phyloP scores from a whole-genome alignment of 139 green algal genomes.

The Auxenochlorella pyrenoidosa region DNA sequence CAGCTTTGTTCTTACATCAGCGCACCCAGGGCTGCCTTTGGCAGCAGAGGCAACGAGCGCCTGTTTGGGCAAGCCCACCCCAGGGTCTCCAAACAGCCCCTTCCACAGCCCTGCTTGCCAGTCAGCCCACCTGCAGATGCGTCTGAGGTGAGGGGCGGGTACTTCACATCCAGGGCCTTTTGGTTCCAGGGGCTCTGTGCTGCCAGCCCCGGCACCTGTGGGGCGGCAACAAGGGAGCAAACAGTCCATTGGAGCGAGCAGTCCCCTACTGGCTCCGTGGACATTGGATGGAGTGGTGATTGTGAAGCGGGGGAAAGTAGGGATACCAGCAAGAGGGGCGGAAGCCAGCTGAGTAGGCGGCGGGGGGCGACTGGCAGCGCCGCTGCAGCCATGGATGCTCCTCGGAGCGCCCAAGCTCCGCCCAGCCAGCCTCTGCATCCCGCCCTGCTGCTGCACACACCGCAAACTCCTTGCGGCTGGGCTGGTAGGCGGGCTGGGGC shows the following conservation, averaged over 20 bases:
- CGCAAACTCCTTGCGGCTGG: background rate
- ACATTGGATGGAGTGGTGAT: too few relatives aligned
- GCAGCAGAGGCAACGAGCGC: too few relatives aligned
- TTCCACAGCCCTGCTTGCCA: background rate
- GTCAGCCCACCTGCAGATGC: conserved; percentile 45
- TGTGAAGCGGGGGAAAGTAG: background rate
- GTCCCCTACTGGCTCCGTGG: too few relatives aligned
- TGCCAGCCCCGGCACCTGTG: conserved; percentile 33
- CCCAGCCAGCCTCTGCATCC: too few relatives aligned
- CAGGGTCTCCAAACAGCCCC: too few relatives aligned
- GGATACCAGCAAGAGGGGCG: background rate
- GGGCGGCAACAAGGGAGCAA: background rate
- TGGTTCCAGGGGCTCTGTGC: conserved; percentile 25
- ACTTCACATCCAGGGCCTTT: conserved; percentile 48
- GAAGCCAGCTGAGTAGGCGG: background rate
- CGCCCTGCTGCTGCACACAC: background rate
- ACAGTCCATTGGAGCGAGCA: too few relatives aligned
- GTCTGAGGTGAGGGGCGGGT: conserved; percentile 55
- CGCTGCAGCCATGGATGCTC: background rate
- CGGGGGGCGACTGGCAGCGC: background rate
- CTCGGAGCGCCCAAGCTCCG: too few relatives aligned
- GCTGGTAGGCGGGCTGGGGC: background rate
- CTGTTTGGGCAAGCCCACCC: too few relatives aligned
- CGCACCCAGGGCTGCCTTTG: too few relatives aligned
- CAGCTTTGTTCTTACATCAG: too few relatives aligned